Evolutionary conservation across 257 asterid genomes (phyloP), one percentile per base, ranked within the genome.

Genomic region (Vinca minor): DNA sequence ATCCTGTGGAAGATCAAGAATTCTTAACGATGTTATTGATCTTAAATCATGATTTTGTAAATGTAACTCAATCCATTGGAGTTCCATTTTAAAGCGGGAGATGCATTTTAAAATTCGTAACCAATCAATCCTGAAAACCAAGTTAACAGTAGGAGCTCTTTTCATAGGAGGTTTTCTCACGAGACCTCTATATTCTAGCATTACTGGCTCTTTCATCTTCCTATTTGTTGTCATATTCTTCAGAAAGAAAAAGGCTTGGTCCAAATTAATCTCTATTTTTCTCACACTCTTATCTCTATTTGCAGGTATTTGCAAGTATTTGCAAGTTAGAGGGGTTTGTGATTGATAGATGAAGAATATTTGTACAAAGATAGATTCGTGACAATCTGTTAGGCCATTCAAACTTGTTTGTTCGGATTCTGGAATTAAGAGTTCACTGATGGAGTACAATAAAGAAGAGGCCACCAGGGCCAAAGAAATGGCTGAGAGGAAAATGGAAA

Each of bases 401-500:
- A 44, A 63, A 15, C 21, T 45, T 11, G 53, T 52, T 28, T 42
- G 39, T 68, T 60, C n/a, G 25, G 45, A 38, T 53, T 14, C 36
- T 35, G 13, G 45, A 61, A 28, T 58, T 68, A 53, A n/a, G 38
- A 39, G 61, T 59, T 69, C 29, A 35, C 47, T 44, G 69, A 84
- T 84, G 87, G 91, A 82, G 5, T 69, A 75, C 70, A 79, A 74
- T 68, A 78, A 62, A 71, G 78, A 76, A 39, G 83, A 75, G 60
- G 85, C 86, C 13, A 66, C 67, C 35, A 71, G 69, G 77, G 86
- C 81, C 28, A 82, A 72, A 69, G 77, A 69, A 3, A n/a, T 76
- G 5, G 91, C 88, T 64, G 71, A 66, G 25, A 73, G 67, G 57
- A 86, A 63, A 76, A 82, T 86, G 95, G 76, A 59, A 26, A 76